Evolutionary conservation across 306 rosid genomes (phyloP), one percentile per base, ranked within the genome.

Genomic region (Geum urbanum): DNA sequence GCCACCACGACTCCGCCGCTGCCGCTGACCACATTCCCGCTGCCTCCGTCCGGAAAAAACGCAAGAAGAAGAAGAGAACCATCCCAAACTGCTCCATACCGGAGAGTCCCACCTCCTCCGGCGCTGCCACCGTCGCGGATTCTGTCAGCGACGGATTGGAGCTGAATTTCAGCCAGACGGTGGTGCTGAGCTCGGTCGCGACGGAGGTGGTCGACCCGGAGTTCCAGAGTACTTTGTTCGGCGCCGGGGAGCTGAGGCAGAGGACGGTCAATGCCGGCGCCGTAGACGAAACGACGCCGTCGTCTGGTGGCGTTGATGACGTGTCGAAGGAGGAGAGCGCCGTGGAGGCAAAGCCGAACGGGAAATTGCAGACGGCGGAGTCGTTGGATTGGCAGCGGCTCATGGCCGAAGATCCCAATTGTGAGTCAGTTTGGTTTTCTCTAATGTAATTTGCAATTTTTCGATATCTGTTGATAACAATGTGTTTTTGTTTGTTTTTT

Each of bases 331-430:
- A 74, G n/a, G 85, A 83, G 9, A 46, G 73, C 20, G 53, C 40
- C 0, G 78, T 9, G 43, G 87, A 77, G 52, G 78, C 57, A 24
- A 91, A 81, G 77, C 76, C 82, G 5, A 84, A 79, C 54, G 86
- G 88, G 52, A 89, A 73, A 66, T 79, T 87, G 75, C 86, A 84
- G 51, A 81, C 83, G 0, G 80, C 77, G 20, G 84, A 78, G 70
- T 94, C 97, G 27, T 80, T 94, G 77, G 99, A 94, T 47, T 94
- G 99, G 99, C 85, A 79, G 72, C 90, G 89, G 74, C 79, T 94
- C 40, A 88, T 91, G 95, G 86, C 89, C 14, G 88, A 88, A 57
- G 99, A 94, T 84, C 99, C 96, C 9, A 88, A 82, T 75, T 83
- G 99, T 91, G 87, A 83, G 97, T 81, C 22, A 44, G 80, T 18